Conservation (phyloP, 176 grass and related monocot genomes). For the Oryza longistaminata region DNA sequence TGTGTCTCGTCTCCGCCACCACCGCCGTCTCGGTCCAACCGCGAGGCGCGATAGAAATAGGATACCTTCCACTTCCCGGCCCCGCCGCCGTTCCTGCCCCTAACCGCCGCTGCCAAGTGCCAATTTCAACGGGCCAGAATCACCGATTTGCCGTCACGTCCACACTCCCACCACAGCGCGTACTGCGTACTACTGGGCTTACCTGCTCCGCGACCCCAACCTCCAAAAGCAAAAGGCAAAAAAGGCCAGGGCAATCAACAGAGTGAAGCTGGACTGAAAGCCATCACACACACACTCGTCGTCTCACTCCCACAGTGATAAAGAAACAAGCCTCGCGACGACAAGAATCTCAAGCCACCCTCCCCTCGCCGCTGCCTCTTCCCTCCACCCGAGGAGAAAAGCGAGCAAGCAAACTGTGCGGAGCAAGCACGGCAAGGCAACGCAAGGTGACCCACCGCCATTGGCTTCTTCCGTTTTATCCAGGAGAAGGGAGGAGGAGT, state of each 20-base stretch:
- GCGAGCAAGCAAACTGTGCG: not conserved
- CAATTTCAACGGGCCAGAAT: slow-evolving; percentile 15
- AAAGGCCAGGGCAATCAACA: not conserved
- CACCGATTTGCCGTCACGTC: not conserved
- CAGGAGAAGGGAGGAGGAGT: not conserved
- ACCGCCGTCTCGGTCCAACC: not conserved
- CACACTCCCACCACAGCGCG: not conserved
- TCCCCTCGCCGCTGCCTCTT: not conserved
- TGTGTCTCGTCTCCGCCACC: slow-evolving; percentile 7
- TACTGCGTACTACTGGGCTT: too few species aligned
- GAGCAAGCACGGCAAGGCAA: slow-evolving; percentile 60
- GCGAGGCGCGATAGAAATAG: slow-evolving; percentile 25
- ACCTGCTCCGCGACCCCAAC: not conserved
- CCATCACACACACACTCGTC: not conserved
- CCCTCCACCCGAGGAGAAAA: not conserved
- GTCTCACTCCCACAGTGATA: not conserved
- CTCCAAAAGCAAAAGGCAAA: slow-evolving; percentile 30
- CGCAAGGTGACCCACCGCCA: slow-evolving; percentile 1
- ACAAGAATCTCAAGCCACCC: slow-evolving; percentile 37
- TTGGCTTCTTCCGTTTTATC: not conserved
- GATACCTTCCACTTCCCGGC: slow-evolving; percentile 32
- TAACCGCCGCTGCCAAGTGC: slow-evolving; percentile 26
- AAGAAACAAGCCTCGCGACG: slow-evolving; percentile 37
- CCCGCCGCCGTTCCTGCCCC: not conserved
- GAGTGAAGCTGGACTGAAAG: not conserved